Conservation (phyloP, 2,329 filamentous ascomycete genomes). For the Proliferodiscus dingleyae region DNA sequence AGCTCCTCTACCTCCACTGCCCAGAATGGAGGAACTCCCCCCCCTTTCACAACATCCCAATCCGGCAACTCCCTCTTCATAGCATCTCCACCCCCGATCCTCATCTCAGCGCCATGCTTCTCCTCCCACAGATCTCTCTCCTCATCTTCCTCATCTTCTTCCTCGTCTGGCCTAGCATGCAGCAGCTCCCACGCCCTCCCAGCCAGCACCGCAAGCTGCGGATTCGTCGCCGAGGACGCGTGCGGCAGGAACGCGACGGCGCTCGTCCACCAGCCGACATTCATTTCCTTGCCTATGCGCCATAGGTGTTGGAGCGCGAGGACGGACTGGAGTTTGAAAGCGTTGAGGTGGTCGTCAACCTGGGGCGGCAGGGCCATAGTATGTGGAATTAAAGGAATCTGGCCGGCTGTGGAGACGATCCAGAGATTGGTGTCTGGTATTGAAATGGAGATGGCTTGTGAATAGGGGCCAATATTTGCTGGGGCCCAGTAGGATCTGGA, state of each 20-base stretch:
- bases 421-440: constrained; percentile 26
- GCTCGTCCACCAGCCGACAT: constrained; percentile 69
- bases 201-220: constrained; percentile 38
- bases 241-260: constrained; percentile 68
- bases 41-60: constrained; percentile 39
- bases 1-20: constrained; percentile 71
- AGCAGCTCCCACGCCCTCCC: constrained; percentile 42
- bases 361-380: constrained; percentile 60
- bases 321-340: constrained; percentile 54
- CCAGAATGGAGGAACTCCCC: constrained; percentile 59
- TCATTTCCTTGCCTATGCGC: constrained; percentile 70
- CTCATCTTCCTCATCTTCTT: constrained; percentile 45
- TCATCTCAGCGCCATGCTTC: constrained; percentile 50
- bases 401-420: constrained; percentile 70
- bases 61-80: constrained; percentile 42
- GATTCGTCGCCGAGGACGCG: constrained; percentile 9
- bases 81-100: constrained; percentile 14
- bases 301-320: constrained; percentile 86
- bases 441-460: constrained; percentile 68
- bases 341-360: constrained; percentile 20
- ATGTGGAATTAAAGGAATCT: constrained; percentile 81
- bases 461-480: constrained; percentile 95
- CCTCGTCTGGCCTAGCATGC: constrained; percentile 31
- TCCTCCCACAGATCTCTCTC: constrained; percentile 66
- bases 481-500: constrained; percentile 95